Percentiles rank a stretch among this genome's conserved stretches.
Conservation (phyloP, 208 protist genomes). For the Crithidia mellificae region DNA sequence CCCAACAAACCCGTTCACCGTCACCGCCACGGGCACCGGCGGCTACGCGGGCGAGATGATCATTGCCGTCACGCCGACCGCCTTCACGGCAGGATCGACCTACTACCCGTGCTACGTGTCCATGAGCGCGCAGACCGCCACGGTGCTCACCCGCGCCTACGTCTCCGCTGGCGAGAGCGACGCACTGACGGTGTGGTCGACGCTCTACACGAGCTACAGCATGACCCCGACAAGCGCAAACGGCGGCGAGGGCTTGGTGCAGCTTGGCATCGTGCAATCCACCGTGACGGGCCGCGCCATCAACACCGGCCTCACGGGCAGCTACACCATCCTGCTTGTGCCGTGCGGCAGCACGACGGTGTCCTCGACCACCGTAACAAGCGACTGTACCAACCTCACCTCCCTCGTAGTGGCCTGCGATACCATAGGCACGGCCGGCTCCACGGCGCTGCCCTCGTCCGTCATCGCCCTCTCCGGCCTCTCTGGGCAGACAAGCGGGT, state of each 20-base stretch:
- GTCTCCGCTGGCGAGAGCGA: constrained; percentile 10
- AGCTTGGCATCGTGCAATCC: constrained; percentile 48
- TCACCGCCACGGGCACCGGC: constrained; percentile 29
- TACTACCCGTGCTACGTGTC: constrained; percentile 84
- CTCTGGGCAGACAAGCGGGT: constrained; percentile 29
- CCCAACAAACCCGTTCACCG: constrained; percentile 42
- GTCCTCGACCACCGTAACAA: constrained; percentile 20
- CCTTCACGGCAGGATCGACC: constrained; percentile 51
- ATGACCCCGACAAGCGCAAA: constrained; percentile 39
- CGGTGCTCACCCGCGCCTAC: constrained; percentile 39
- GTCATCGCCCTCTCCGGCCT: constrained; percentile 37
- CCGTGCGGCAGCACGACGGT: constrained; percentile 41
- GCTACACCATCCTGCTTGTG: constrained; percentile 66
- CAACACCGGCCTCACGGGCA: constrained; percentile 62
- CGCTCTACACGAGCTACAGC: constrained; percentile 66
- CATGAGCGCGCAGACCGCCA: constrained; percentile 25
- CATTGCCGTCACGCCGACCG: constrained; percentile 37
- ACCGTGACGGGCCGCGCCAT: constrained; percentile 37
- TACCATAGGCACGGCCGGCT: constrained; percentile 15
- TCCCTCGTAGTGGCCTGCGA: constrained; percentile 52
- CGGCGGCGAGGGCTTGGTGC: constrained; percentile 61
- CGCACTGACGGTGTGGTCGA: constrained; percentile 59
- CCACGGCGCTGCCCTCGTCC: constrained; percentile 6
- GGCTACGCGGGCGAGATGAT: constrained; percentile 50
- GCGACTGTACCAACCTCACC: constrained; percentile 44